Evolutionary conservation across 441 rosid species (phyloP).

Genomic region (Hura crepitans): DNA sequence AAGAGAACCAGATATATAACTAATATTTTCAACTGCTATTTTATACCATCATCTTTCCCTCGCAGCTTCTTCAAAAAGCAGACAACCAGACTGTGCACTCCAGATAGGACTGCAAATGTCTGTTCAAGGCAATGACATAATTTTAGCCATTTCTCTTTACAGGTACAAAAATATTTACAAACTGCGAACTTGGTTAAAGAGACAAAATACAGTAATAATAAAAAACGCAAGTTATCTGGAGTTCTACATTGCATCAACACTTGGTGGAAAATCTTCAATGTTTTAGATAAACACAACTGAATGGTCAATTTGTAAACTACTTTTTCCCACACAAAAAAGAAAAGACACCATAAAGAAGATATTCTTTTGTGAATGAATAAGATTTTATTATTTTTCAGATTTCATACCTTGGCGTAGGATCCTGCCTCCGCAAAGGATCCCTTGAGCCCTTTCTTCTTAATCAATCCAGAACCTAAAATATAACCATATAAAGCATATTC

Average conservation of each 20-base stretch:
- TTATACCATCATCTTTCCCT: constrained; percentile 89
- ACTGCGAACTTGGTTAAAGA: constrained; percentile 6
- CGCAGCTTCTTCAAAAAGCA: constrained; percentile 81
- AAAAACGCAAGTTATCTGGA: too few relatives aligned
- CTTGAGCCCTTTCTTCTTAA: constrained; percentile 68
- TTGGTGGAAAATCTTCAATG: not conserved
- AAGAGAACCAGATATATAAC: not conserved
- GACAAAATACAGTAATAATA: not conserved
- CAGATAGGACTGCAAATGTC: constrained; percentile 82
- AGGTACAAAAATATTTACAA: not conserved
- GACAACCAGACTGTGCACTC: constrained; percentile 86
- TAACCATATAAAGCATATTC: not conserved
- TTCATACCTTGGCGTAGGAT: constrained; percentile 71
- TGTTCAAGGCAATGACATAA: constrained; percentile 20
- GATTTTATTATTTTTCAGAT: not conserved
- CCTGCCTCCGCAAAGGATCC: constrained; percentile 79
- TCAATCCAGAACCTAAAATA: constrained; percentile 72
- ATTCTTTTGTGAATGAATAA: not conserved
- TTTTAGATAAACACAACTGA: not conserved
- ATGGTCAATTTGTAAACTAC: not conserved
- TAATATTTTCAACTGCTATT: too few relatives aligned
- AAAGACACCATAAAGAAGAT: not conserved
- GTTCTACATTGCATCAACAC: not conserved
- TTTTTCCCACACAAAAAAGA: too few relatives aligned
- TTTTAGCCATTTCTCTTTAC: not conserved